Percentiles rank a stretch among this genome's conserved stretches.
phyloP scores from a whole-genome alignment of 331 rosid genomes.

The Phaseolus coccineus region DNA sequence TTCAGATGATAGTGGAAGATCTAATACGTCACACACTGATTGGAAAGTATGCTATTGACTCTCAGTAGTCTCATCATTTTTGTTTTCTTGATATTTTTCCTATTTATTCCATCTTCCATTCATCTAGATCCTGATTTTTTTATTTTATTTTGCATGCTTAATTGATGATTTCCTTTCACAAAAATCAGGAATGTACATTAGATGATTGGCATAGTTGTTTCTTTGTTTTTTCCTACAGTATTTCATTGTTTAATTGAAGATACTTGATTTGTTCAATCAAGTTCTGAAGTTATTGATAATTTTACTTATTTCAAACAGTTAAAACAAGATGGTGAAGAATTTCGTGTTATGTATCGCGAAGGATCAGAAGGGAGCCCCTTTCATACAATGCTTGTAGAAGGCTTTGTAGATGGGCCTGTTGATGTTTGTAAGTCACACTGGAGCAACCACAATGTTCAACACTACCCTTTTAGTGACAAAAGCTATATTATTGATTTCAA shows the following conservation, averaged over 20 bases:
- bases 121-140: background rate
- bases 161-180: background rate
- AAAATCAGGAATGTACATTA: background rate
- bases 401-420: constrained; percentile 78
- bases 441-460: constrained; percentile 20
- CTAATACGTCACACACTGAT: constrained; percentile 57
- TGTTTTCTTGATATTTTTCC: constrained; percentile 30
- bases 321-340: constrained; percentile 83
- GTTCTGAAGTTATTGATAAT: background rate
- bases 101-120: constrained; percentile 12
- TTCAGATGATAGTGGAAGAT: constrained; percentile 44
- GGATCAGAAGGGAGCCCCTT: constrained; percentile 79
- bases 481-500: constrained; percentile 25
- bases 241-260: constrained; percentile 1
- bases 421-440: constrained; percentile 73
- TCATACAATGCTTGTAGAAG: constrained; percentile 84
- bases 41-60: constrained; percentile 75
- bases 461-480: constrained; percentile 20
- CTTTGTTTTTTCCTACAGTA: constrained; percentile 13
- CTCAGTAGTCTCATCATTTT: constrained; percentile 30
- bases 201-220: constrained; percentile 22
- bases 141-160: constrained; percentile 11
- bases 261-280: background rate
- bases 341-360: constrained; percentile 86
- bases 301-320: constrained; percentile 58